Conservation (phyloP, 805 yeast genomes). For the Candida tammaniensis region DNA sequence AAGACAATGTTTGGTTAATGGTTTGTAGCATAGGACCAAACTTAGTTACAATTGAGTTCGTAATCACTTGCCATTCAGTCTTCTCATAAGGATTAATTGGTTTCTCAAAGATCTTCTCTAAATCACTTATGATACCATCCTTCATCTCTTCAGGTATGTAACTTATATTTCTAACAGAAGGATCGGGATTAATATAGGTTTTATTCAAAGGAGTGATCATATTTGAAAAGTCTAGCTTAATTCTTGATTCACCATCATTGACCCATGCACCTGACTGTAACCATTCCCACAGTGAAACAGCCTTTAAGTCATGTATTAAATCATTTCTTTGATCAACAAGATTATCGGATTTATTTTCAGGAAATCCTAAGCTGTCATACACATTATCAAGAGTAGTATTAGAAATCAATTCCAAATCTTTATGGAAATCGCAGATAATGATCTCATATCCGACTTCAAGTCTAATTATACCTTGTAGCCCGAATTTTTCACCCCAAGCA, state of each 20-base stretch:
- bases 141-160: conserved; percentile 16
- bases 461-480: conserved; percentile 57
- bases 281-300: conserved; percentile 3
- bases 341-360: conserved; percentile 22
- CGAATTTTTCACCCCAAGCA: conserved; percentile 51
- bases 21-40: conserved; percentile 49
- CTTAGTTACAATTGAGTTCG: conserved; percentile 47
- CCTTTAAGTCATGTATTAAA: conserved; percentile 7
- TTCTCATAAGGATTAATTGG: conserved; percentile 34
- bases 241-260: conserved; percentile 48
- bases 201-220: conserved; percentile 52
- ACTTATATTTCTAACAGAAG: conserved; percentile 43
- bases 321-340: conserved; percentile 4
- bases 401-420: conserved; percentile 45
- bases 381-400: conserved; percentile 39
- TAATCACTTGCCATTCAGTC: conserved; percentile 51
- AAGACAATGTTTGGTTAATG: conserved; percentile 36
- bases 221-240: conserved; percentile 50
- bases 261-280: conserved; percentile 43
- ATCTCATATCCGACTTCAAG: conserved; percentile 62
- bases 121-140: conserved; percentile 29
- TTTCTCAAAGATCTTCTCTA: conserved; percentile 25
- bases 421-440: conserved; percentile 57
- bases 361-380: conserved; percentile 35
- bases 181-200: conserved; percentile 48